These are phyloP conservation scores for Pestalotiopsis sp. DNA, from an alignment of 2,329 filamentous ascomycete species.

Conservation along the genomic window DNA sequence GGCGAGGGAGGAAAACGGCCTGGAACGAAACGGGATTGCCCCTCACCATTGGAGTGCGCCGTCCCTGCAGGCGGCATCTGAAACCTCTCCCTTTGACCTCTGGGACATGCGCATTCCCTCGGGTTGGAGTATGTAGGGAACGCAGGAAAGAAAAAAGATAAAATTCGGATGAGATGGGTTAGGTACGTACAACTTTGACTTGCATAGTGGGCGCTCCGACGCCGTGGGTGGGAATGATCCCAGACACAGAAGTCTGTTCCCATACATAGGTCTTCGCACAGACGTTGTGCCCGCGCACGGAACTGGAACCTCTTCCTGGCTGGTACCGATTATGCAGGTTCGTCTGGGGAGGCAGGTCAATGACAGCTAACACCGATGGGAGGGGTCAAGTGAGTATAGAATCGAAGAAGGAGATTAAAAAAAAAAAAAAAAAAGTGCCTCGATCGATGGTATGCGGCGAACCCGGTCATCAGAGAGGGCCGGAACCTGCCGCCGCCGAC, in stretches of 20 bases:
- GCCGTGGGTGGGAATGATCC: not conserved
- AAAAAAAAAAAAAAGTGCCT: not conserved
- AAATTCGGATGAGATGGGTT: too few relatives aligned
- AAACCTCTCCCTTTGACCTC: too few relatives aligned
- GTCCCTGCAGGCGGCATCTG: too few relatives aligned
- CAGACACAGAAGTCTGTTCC: not conserved
- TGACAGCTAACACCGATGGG: not conserved
- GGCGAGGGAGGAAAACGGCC: too few relatives aligned
- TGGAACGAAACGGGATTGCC: too few relatives aligned
- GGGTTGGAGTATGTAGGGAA: too few relatives aligned
- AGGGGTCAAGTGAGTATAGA: not conserved
- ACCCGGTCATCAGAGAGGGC: not conserved
- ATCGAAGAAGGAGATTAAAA: too few relatives aligned
- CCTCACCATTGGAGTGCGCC: too few relatives aligned
- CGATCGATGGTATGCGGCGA: not conserved
- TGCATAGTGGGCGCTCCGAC: too few relatives aligned
- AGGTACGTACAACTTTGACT: too few relatives aligned
- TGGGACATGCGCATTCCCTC: too few relatives aligned
- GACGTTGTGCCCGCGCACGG: not conserved
- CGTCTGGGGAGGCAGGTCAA: conserved; percentile 6
- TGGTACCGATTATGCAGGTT: conserved; percentile 1
- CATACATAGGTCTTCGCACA: not conserved
- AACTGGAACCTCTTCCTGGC: not conserved
- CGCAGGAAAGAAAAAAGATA: too few relatives aligned
- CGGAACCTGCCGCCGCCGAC: not conserved